phyloP scores from a whole-genome alignment of 176 grass and related monocot genomes.

The Carex parvula region DNA sequence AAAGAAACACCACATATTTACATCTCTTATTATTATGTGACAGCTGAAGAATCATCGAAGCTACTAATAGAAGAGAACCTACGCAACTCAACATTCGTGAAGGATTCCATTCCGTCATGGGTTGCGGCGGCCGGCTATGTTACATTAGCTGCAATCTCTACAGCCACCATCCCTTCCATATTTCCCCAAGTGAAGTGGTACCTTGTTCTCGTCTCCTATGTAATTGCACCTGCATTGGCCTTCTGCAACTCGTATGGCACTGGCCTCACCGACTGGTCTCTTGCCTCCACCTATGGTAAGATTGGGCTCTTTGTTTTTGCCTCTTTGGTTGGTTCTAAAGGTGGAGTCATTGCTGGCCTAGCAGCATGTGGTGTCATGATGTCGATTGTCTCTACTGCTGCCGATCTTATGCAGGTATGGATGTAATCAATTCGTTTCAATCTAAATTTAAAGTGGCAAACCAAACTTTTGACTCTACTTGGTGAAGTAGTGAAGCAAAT shows the following conservation, averaged over 20 bases:
- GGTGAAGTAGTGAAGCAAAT: not conserved
- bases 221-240: conserved; percentile 67
- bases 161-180: conserved; percentile 54
- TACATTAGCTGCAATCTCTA: conserved; percentile 63
- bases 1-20: conserved; percentile 22
- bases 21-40: conserved; percentile 18
- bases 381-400: conserved; percentile 73
- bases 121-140: conserved; percentile 61
- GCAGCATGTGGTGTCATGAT: conserved; percentile 88
- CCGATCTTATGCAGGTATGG: conserved; percentile 74
- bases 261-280: conserved; percentile 78
- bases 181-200: conserved; percentile 92
- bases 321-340: conserved; percentile 53
- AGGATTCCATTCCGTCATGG: conserved; percentile 74
- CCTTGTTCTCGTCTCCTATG: conserved; percentile 53
- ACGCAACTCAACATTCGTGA: conserved; percentile 48
- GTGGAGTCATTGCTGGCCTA: conserved; percentile 71
- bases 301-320: conserved; percentile 81
- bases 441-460: not conserved
- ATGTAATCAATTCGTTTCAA: not conserved
- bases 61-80: conserved; percentile 49
- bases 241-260: conserved; percentile 88
- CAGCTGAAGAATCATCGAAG: conserved; percentile 47
- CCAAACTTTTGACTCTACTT: not conserved
- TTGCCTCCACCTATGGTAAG: conserved; percentile 75